Conservation (phyloP, 345 rosid genomes). For the Heritiera fomes region DNA sequence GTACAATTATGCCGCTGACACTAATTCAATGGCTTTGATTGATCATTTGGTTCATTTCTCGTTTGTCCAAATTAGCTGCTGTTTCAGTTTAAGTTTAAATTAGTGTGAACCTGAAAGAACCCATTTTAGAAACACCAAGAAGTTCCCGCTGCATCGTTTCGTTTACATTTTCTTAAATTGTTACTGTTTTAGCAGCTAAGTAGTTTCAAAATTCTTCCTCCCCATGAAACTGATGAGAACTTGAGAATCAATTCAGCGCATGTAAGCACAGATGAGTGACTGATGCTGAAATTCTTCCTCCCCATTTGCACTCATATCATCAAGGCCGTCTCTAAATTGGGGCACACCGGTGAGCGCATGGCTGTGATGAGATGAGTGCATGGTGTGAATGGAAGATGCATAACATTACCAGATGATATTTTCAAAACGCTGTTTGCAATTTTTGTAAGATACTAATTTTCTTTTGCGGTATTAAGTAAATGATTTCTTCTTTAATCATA, state of each 20-base stretch:
- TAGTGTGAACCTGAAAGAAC: not conserved
- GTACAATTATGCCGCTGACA: not conserved
- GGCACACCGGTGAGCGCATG: not conserved
- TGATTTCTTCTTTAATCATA: not conserved
- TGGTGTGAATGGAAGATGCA: not conserved
- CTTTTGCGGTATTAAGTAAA: not conserved
- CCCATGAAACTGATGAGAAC: not conserved
- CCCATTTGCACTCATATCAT: not conserved
- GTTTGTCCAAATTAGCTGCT: not conserved
- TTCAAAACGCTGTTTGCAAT: not conserved
- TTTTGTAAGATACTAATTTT: not conserved
- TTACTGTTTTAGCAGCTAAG: too few relatives aligned
- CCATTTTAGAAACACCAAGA: not conserved
- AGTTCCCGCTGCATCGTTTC: not conserved
- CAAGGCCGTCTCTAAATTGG: not conserved
- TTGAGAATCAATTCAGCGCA: not conserved
- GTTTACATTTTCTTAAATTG: not conserved
- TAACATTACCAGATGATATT: not conserved
- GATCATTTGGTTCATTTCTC: not conserved
- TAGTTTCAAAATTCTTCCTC: not conserved
- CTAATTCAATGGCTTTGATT: not conserved
- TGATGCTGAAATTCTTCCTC: not conserved
- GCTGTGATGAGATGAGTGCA: not conserved
- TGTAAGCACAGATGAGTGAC: not conserved
- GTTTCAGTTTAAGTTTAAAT: not conserved